Conservation (phyloP, 331 rosid species). For the Saraca asoca region DNA sequence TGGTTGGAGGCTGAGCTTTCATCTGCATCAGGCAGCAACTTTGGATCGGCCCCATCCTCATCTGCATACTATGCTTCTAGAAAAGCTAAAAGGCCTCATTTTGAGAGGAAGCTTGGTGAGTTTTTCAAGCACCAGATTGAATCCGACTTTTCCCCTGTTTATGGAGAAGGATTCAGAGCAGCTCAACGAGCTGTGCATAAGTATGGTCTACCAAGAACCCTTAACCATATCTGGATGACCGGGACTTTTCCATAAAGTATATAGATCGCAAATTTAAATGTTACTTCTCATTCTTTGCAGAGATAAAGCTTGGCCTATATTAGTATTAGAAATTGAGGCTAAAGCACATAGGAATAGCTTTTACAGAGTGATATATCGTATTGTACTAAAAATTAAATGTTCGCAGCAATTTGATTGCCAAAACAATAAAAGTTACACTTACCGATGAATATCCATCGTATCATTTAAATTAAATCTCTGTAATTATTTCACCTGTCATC, state of each 20-base stretch:
- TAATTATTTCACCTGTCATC: constrained; percentile 28
- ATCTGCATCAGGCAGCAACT: constrained; percentile 52
- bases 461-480: neutral
- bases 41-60: constrained; percentile 62
- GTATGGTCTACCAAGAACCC: constrained; percentile 82
- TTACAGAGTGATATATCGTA: constrained; percentile 1
- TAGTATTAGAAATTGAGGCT: constrained; percentile 54
- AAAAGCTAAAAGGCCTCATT: constrained; percentile 56
- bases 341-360: constrained; percentile 45
- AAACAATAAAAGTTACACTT: neutral
- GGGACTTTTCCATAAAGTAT: constrained; percentile 77
- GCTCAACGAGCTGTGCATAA: constrained; percentile 81
- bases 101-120: constrained; percentile 88
- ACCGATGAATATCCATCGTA: neutral
- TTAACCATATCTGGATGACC: constrained; percentile 78
- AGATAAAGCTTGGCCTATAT: constrained; percentile 51
- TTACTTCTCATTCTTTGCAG: constrained; percentile 42
- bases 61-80: constrained; percentile 45
- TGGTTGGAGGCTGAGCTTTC: constrained; percentile 81
- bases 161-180: constrained; percentile 93
- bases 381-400: too few species aligned
- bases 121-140: constrained; percentile 93
- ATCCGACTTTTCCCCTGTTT: constrained; percentile 91
- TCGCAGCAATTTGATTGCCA: neutral
- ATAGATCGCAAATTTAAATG: constrained; percentile 23